Percentiles rank a stretch among this genome's conserved stretches.
Conservation (phyloP, 1,284 basidiomycete genomes). For the Microbotryomycetes sp. region DNA sequence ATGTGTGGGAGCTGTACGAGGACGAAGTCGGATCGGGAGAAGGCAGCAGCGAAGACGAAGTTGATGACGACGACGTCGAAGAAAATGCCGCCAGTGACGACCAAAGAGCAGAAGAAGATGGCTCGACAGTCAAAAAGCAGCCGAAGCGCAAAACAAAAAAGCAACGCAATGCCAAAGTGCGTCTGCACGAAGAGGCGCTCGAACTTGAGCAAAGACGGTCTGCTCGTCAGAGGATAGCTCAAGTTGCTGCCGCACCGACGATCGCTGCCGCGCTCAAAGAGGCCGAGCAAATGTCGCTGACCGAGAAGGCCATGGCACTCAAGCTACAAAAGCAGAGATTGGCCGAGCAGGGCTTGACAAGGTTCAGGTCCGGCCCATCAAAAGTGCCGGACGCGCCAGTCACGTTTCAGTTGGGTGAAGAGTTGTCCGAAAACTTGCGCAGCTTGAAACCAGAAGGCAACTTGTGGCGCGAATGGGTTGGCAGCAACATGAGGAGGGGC, state of each 20-base stretch:
- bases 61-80: constrained; percentile 38
- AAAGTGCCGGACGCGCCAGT: constrained; percentile 60
- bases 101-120: constrained; percentile 23
- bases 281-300: constrained; percentile 42
- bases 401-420: constrained; percentile 85
- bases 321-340: constrained; percentile 47
- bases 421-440: constrained; percentile 77
- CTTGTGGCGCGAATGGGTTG: constrained; percentile 35
- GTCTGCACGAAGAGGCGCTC: constrained; percentile 46
- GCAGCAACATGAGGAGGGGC: constrained; percentile 32
- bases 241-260: constrained; percentile 52
- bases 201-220: constrained; percentile 41
- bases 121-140: constrained; percentile 45
- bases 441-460: constrained; percentile 55
- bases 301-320: constrained; percentile 46
- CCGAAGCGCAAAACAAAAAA: constrained; percentile 57
- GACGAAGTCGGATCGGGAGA: constrained; percentile 43
- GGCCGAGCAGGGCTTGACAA: constrained; percentile 48
- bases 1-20: constrained; percentile 49
- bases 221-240: constrained; percentile 53
- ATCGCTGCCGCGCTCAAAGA: constrained; percentile 48
- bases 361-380: constrained; percentile 62
- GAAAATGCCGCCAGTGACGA: constrained; percentile 39
- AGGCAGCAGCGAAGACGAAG: constrained; percentile 35
- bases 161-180: constrained; percentile 52